Evolutionary conservation across 1,284 basidiomycete genomes (phyloP), one percentile per base, ranked within the genome.

Genomic region (Apiotrichum sp.): DNA sequence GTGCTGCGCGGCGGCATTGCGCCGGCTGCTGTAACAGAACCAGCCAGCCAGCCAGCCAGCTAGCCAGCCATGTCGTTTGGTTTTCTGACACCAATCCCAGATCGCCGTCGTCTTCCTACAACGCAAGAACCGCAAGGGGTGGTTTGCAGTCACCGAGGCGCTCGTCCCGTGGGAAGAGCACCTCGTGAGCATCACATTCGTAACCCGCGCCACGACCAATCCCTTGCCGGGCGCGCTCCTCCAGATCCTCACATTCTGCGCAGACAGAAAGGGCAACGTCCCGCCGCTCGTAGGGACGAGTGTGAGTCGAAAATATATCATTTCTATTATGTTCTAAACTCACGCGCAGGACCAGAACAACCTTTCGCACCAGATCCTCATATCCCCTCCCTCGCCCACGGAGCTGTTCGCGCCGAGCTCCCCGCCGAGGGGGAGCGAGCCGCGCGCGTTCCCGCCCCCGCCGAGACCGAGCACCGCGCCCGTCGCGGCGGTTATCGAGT

Each of bases 91-190:
- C 29, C 8, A 22, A 22, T 22, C 2, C 33, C 57, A 75, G 66
- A 60, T 41, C 14, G 73, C 71, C 2, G 64, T 73, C 36, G 66
- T 74, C 13, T 73, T 75, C 43, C 61, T 72, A 29, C 72, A 73
- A 58, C 66, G 68, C 42, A 66, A 63, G 61, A 65, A 69, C 31
- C 65, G 66, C 45, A 73, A 72, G 56, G 70, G 69, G 8, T 75
- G 73, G 73, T 75, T 75, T 52, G 70, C 71, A 3, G 61, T 72
- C 5, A 72, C 72, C 6, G 73, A 75, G 70, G 70, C 72, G 42
- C 63, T 72, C 41, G 62, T 75, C 3, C 73, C 73, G 29, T 75
- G 71, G 71, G 73, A 75, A 58, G 73, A 72, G 55, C 73, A 75
- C 54, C 61, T 75, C 32, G 70, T 75, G 52, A 70, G 66, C 5